Conservation (phyloP, 306 rosid species). For the Trifolium dubium region DNA sequence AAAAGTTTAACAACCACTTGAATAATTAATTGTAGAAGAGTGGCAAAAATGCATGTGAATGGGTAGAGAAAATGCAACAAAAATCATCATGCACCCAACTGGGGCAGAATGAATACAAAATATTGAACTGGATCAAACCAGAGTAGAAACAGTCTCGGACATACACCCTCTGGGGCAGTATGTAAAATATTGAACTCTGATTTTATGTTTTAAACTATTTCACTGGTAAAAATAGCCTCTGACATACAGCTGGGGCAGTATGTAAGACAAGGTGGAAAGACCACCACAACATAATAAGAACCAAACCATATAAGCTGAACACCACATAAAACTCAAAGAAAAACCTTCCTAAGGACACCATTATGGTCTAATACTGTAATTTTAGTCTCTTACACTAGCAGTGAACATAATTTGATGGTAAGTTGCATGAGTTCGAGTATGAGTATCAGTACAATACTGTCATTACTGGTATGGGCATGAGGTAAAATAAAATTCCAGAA, state of each 20-base stretch:
- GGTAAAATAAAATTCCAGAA: no score
- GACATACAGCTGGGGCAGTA: no score
- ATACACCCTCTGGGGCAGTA: no score
- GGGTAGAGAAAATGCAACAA: not conserved
- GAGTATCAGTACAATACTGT: not conserved
- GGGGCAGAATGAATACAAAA: no score
- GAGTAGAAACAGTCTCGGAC: no score
- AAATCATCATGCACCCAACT: not conserved
- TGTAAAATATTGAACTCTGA: no score
- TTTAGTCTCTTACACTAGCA: not conserved
- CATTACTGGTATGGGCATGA: no score
- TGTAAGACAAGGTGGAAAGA: no score
- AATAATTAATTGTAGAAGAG: not conserved
- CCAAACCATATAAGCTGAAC: conserved; percentile 1
- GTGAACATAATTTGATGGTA: not conserved
- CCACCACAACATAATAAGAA: not conserved
- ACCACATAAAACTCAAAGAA: not conserved
- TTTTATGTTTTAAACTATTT: no score
- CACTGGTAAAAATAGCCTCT: no score
- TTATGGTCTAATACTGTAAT: not conserved
- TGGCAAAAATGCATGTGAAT: not conserved
- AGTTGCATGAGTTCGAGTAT: not conserved
- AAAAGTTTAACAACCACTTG: not conserved
- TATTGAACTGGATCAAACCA: no score
- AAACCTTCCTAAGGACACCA: not conserved